Percentiles rank a stretch among this genome's conserved stretches.
These are phyloP conservation scores for Solanum phureja DNA, from an alignment of 257 asterid genomes.

Conservation along the genomic window DNA sequence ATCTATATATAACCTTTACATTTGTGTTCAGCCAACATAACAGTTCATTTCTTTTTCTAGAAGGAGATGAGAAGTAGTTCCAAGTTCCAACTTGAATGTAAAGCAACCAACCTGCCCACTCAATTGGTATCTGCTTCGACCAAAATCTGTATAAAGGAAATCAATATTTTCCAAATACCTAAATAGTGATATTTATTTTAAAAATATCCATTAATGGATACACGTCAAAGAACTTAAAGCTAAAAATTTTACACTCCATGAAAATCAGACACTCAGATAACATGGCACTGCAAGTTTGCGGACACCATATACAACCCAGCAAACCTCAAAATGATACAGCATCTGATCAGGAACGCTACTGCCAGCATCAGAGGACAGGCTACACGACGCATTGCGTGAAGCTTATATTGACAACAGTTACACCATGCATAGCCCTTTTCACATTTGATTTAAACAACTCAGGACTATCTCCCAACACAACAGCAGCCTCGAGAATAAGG, in stretches of 20 bases:
- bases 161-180: neutral
- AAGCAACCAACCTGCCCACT: neutral
- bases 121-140: neutral
- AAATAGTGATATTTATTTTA: neutral
- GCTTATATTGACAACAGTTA: conserved; percentile 18
- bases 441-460: conserved; percentile 29
- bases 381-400: conserved; percentile 20
- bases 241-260: neutral
- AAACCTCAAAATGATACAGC: neutral
- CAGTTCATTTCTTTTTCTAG: neutral
- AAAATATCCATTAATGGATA: neutral
- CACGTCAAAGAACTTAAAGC: neutral
- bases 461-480: conserved; percentile 23
- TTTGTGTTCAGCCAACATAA: neutral
- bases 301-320: neutral
- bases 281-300: neutral
- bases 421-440: conserved; percentile 42
- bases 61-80: neutral
- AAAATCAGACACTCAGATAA: neutral
- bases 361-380: neutral
- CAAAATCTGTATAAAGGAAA: neutral
- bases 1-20: neutral
- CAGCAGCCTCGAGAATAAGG: conserved; percentile 31
- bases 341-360: neutral
- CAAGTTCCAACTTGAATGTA: neutral